Conservation (phyloP, 2,329 filamentous ascomycete genomes). For the Thelonectria blattea region DNA sequence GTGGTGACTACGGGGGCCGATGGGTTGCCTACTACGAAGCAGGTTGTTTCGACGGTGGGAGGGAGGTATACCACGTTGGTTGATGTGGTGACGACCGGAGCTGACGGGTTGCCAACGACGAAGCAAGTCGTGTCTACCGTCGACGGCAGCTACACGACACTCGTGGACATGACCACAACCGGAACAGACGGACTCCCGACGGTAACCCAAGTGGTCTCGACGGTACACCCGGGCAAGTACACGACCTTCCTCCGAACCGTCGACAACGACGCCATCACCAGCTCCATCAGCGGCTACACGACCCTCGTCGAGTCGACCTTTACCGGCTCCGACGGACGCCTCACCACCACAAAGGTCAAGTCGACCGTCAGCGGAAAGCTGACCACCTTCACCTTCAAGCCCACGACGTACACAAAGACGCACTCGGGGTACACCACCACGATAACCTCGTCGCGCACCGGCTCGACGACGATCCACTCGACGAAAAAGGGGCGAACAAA, state of each 20-base stretch:
- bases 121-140: not conserved
- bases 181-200: not conserved
- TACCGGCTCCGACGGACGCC: constrained; percentile 1
- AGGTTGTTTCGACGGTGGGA: not conserved
- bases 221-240: not conserved
- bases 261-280: constrained; percentile 13
- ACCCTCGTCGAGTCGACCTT: constrained; percentile 5
- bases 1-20: not conserved
- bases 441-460: constrained; percentile 26
- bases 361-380: constrained; percentile 12
- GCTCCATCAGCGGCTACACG: not conserved
- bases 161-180: not conserved
- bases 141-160: not conserved
- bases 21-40: not conserved
- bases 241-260: constrained; percentile 23
- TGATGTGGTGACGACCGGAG: not conserved
- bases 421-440: constrained; percentile 18
- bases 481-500: constrained; percentile 29
- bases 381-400: constrained; percentile 21
- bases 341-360: not conserved
- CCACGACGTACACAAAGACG: constrained; percentile 27
- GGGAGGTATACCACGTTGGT: not conserved
- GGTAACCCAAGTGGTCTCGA: not conserved
- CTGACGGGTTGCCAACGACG: not conserved
- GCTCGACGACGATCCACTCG: constrained; percentile 30